phyloP scores from a whole-genome alignment of 352 stramenopile species.

The Globisporangium recalcitrans region DNA sequence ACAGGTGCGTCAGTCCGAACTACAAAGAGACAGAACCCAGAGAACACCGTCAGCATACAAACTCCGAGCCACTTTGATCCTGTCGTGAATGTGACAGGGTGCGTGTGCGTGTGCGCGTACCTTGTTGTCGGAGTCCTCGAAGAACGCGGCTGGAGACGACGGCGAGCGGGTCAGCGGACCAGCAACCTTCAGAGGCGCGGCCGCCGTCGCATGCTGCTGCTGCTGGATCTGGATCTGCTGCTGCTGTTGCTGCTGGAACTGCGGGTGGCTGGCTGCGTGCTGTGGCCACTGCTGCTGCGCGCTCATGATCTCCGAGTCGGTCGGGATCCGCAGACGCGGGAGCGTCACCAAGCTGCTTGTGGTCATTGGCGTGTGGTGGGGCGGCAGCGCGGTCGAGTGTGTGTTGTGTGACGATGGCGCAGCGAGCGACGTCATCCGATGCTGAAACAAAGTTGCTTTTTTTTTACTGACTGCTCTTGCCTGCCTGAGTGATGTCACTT shows the following conservation, averaged over 20 bases:
- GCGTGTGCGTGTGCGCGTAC: slow-evolving; percentile 18
- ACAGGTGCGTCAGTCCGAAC: slow-evolving; percentile 51
- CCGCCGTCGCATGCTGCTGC: slow-evolving; percentile 3
- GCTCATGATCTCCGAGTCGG: slow-evolving; percentile 15
- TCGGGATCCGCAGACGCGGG: slow-evolving; percentile 17
- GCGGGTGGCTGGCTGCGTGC: neutral
- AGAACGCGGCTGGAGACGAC: slow-evolving; percentile 42
- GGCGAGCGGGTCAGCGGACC: slow-evolving; percentile 28
- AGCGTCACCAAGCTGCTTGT: slow-evolving; percentile 9
- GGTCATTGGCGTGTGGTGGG: neutral
- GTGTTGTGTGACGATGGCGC: neutral
- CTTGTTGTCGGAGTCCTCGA: slow-evolving; percentile 28
- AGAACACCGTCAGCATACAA: slow-evolving; percentile 15
- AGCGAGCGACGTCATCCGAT: neutral
- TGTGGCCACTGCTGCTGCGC: slow-evolving; percentile 2
- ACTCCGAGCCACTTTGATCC: neutral
- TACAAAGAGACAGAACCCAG: slow-evolving; percentile 20
- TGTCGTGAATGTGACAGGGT: too few relatives aligned
- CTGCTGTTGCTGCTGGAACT: slow-evolving; percentile 1
- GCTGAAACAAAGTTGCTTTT: neutral
- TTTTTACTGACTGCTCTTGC: neutral
- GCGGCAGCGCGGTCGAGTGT: neutral
- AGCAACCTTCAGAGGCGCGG: neutral
- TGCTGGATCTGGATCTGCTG: slow-evolving; percentile 2
- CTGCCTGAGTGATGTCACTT: neutral